Conservation (phyloP, 352 stramenopile species). For the Phytophthora pistaciae region DNA sequence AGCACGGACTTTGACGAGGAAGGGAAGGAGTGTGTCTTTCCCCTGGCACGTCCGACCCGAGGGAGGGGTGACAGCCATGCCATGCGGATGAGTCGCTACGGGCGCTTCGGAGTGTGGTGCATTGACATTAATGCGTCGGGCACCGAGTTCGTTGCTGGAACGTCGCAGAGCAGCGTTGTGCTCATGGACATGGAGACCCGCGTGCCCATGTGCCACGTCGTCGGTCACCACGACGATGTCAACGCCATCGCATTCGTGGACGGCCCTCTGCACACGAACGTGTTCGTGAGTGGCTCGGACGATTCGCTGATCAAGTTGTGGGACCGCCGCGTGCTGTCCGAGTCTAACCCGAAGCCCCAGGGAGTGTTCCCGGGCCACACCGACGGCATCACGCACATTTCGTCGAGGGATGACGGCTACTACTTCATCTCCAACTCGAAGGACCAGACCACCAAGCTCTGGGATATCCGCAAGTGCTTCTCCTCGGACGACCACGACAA, state of each 20-base stretch:
- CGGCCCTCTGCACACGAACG: slow-evolving; percentile 79
- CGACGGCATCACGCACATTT: slow-evolving; percentile 86
- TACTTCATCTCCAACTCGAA: slow-evolving; percentile 92
- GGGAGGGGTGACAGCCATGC: slow-evolving; percentile 23
- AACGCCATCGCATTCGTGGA: slow-evolving; percentile 90
- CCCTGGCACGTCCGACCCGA: slow-evolving; percentile 35
- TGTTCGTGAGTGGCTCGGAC: slow-evolving; percentile 89
- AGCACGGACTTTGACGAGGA: slow-evolving; percentile 64
- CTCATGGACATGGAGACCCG: slow-evolving; percentile 86
- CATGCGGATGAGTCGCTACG: slow-evolving; percentile 37
- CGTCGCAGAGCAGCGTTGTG: slow-evolving; percentile 76
- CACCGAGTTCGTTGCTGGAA: slow-evolving; percentile 86
- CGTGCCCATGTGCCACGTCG: slow-evolving; percentile 71
- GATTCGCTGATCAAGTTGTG: slow-evolving; percentile 88
- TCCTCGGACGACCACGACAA: slow-evolving; percentile 57
- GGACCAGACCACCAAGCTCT: slow-evolving; percentile 87
- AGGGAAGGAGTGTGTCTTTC: slow-evolving; percentile 62
- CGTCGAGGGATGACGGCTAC: slow-evolving; percentile 84
- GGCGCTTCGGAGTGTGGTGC: slow-evolving; percentile 81
- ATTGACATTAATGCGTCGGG: slow-evolving; percentile 80
- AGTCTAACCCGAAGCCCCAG: slow-evolving; percentile 76
- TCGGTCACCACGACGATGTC: slow-evolving; percentile 81
- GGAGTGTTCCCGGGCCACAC: slow-evolving; percentile 86
- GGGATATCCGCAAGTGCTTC: slow-evolving; percentile 84
- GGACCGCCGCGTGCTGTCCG: slow-evolving; percentile 83